phyloP scores from a whole-genome alignment of 1,284 basidiomycete genomes.

The Naganishia liquefaciens region DNA sequence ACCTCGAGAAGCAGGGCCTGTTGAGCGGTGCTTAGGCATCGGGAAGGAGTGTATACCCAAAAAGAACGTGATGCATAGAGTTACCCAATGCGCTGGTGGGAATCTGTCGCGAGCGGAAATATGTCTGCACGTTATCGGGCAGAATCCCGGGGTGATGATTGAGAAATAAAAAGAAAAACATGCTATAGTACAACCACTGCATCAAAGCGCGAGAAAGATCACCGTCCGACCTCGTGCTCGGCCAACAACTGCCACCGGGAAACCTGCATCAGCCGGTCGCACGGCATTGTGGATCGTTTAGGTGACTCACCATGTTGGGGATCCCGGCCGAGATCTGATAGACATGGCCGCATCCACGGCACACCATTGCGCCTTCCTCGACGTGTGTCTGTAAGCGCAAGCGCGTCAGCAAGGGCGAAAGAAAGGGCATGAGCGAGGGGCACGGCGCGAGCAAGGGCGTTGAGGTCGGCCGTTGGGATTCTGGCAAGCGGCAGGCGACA shows the following conservation, averaged over 20 bases:
- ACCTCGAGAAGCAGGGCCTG: conserved; percentile 65
- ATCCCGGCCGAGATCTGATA: conserved; percentile 93
- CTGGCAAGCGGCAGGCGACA: too few species aligned
- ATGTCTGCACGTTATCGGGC: too few species aligned
- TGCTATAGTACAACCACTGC: conserved; percentile 5
- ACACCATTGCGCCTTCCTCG: conserved; percentile 89
- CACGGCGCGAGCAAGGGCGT: too few species aligned
- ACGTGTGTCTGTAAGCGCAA: conserved; percentile 71
- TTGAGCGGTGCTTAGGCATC: conserved; percentile 14
- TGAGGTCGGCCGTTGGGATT: too few species aligned
- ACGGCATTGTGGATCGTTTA: not conserved
- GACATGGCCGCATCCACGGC: conserved; percentile 85
- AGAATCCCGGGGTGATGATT: too few species aligned
- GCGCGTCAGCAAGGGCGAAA: too few species aligned
- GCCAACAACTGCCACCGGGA: conserved; percentile 67
- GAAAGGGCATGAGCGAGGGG: too few species aligned
- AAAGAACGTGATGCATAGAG: not conserved
- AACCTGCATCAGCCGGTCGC: not conserved
- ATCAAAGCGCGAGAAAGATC: not conserved
- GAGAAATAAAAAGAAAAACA: too few species aligned
- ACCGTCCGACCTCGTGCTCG: conserved; percentile 75
- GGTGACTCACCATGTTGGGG: conserved; percentile 84
- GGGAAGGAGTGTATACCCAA: not conserved
- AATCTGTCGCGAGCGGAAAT: too few species aligned
- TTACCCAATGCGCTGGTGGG: too few species aligned